phyloP scores from a whole-genome alignment of 2,329 filamentous ascomycete genomes.

The Bisporella sp. region DNA sequence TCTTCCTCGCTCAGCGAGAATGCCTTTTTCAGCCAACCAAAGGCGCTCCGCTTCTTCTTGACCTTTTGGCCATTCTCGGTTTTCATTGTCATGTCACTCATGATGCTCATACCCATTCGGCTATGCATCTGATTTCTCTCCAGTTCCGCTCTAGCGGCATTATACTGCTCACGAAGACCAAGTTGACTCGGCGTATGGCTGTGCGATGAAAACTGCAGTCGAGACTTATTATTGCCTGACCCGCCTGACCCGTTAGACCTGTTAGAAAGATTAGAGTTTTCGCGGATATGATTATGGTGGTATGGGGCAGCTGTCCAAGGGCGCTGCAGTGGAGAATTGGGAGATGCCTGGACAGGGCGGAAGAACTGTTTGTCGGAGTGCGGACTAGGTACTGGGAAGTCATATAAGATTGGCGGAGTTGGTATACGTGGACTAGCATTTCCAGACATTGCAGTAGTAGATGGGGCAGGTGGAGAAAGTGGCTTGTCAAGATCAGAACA shows the following conservation, averaged over 20 bases:
- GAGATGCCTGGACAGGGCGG: slow-evolving; percentile 54
- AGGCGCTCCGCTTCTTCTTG: slow-evolving; percentile 62
- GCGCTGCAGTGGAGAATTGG: slow-evolving; percentile 53
- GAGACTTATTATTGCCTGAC: background rate
- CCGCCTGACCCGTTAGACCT: background rate
- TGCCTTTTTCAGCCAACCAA: slow-evolving; percentile 63
- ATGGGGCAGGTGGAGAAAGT: slow-evolving; percentile 9
- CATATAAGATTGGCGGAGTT: slow-evolving; percentile 8
- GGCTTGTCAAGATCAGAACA: slow-evolving; percentile 25
- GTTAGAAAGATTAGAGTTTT: slow-evolving; percentile 37
- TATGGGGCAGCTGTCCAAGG: slow-evolving; percentile 26
- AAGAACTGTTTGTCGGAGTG: slow-evolving; percentile 48
- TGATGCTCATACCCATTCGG: slow-evolving; percentile 38
- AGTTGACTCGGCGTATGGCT: slow-evolving; percentile 9
- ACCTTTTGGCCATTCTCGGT: slow-evolving; percentile 33
- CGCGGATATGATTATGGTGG: slow-evolving; percentile 19
- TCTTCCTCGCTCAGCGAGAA: slow-evolving; percentile 60
- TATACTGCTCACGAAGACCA: background rate
- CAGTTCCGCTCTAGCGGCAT: slow-evolving; percentile 11
- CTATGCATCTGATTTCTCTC: slow-evolving; percentile 19
- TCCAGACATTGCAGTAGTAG: slow-evolving; percentile 8
- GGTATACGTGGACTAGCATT: slow-evolving; percentile 2
- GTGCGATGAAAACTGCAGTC: slow-evolving; percentile 1
- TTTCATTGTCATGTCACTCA: slow-evolving; percentile 43
- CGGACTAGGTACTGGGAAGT: slow-evolving; percentile 28